These are phyloP conservation scores for Microsporum canis DNA, from an alignment of 2,329 filamentous ascomycete species.

Conservation along the genomic window DNA sequence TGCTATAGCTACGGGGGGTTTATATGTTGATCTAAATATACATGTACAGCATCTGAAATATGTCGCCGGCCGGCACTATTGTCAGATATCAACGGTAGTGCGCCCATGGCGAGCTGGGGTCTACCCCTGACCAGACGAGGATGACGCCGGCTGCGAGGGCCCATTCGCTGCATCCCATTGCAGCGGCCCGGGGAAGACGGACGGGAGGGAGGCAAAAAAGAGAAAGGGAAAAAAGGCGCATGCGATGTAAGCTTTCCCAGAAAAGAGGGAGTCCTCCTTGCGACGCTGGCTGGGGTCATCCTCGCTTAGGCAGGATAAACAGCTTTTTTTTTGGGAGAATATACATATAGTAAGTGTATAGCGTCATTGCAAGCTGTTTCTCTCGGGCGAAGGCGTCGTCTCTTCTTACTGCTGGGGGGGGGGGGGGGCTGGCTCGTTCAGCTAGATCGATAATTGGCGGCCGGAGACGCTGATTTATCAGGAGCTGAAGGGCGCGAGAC, in stretches of 20 bases:
- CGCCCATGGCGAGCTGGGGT: conserved; percentile 4
- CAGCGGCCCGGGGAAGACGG: conserved; percentile 1
- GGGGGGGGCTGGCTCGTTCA: not conserved
- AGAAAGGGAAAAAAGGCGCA: not conserved
- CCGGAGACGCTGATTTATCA: not conserved
- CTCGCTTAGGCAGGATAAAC: not conserved
- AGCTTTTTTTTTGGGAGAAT: not conserved
- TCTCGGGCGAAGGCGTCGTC: not conserved
- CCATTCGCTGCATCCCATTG: not conserved
- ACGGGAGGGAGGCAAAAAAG: not conserved
- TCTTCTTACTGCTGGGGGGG: not conserved
- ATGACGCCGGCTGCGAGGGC: not conserved
- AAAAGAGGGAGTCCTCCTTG: not conserved
- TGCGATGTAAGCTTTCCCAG: not conserved
- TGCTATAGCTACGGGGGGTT: not conserved
- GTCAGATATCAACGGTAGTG: not conserved
- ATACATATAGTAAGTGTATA: not conserved
- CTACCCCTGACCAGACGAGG: not conserved
- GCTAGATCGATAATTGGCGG: not conserved
- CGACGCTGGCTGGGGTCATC: not conserved
- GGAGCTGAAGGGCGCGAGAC: not conserved
- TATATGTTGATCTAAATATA: not conserved
- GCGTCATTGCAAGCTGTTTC: not conserved
- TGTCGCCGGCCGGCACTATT: not conserved
- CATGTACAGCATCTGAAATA: not conserved